A percentile compares a stretch with the other conserved stretches of the same genome.
phyloP scores from a whole-genome alignment of 805 yeast species.

The Metschnikowia peoriensis region DNA sequence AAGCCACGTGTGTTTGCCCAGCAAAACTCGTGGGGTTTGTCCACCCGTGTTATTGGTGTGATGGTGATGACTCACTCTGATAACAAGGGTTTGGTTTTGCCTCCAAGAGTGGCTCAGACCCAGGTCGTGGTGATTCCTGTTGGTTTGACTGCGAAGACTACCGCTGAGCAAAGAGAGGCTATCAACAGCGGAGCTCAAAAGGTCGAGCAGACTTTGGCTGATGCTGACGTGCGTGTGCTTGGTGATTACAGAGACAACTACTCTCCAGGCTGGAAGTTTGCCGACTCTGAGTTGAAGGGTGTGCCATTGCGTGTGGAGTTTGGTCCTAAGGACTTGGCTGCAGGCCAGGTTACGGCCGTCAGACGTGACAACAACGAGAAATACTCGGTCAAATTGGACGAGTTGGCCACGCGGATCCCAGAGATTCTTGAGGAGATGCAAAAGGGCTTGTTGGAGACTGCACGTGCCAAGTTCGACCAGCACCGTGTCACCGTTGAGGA shows the following conservation, averaged over 20 bases:
- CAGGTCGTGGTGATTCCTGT: constrained; percentile 95
- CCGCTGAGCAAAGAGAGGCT: constrained; percentile 68
- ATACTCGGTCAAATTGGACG: constrained; percentile 60
- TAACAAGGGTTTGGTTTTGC: constrained; percentile 95
- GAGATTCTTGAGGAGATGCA: constrained; percentile 82
- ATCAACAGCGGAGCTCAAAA: constrained; percentile 69
- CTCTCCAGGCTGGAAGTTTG: constrained; percentile 98
- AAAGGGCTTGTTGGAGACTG: constrained; percentile 64
- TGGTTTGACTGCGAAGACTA: constrained; percentile 86
- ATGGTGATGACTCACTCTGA: constrained; percentile 99
- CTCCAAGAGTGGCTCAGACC: constrained; percentile 92
- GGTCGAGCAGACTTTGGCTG: constrained; percentile 60
- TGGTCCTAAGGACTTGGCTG: constrained; percentile 93
- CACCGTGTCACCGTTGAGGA: constrained; percentile 81
- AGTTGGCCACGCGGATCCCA: constrained; percentile 65
- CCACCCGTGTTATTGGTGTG: constrained; percentile 98
- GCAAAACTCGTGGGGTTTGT: constrained; percentile 99
- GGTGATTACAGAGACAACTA: constrained; percentile 93
- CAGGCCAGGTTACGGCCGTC: constrained; percentile 78
- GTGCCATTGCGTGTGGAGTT: constrained; percentile 88
- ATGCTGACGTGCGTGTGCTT: constrained; percentile 67
- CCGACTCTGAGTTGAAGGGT: constrained; percentile 97
- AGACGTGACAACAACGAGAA: constrained; percentile 90
- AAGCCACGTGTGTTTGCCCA: constrained; percentile 83
- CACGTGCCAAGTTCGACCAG: constrained; percentile 77